phyloP scores from a whole-genome alignment of 805 yeast genomes.

The Saccharomycopsis schoenii region DNA sequence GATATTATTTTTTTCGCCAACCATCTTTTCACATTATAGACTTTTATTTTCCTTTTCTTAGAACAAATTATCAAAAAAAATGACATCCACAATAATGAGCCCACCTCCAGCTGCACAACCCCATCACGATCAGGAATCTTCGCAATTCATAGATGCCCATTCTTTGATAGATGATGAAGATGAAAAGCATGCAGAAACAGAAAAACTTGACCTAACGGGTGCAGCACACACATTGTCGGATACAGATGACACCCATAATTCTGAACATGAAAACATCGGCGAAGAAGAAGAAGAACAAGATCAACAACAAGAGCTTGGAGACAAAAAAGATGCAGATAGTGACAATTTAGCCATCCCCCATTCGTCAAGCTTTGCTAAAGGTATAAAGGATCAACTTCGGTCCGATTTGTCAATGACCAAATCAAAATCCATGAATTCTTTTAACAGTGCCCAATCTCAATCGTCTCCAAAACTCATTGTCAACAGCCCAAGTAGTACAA shows the following conservation, averaged over 20 bases:
- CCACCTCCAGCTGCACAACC: not conserved
- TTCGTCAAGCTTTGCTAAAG: constrained; percentile 3
- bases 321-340: not conserved
- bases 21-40: not conserved
- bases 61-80: not conserved
- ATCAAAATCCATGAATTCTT: not conserved
- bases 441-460: not conserved
- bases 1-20: not conserved
- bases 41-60: not conserved
- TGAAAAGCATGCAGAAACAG: not conserved
- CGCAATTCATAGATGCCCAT: not conserved
- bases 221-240: not conserved
- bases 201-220: not conserved
- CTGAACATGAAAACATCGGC: not conserved
- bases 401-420: not conserved
- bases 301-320: too few relatives aligned
- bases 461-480: not conserved
- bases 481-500: not conserved
- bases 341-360: not conserved
- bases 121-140: not conserved
- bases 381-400: constrained; percentile 1
- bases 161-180: not conserved
- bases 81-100: not conserved
- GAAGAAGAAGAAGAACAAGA: not conserved
- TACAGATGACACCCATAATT: not conserved